Evolutionary conservation across 345 rosid species (phyloP).

Genomic region (Excoecaria agallocha): DNA sequence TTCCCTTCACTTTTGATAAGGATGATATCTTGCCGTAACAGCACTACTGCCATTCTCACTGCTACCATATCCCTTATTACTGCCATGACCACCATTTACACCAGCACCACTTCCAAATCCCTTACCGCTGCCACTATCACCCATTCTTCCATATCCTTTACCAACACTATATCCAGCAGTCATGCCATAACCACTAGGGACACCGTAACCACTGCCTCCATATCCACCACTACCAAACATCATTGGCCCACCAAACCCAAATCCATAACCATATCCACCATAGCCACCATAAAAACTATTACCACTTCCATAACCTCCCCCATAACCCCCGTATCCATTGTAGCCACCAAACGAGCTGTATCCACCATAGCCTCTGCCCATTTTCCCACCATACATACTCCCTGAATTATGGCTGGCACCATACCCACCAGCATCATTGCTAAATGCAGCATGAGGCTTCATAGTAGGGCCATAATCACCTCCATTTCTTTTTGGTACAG

Average conservation of each 20-base stretch:
- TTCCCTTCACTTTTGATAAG: constrained; percentile 23
- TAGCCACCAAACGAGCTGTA: constrained; percentile 43
- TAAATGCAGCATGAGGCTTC: constrained; percentile 25
- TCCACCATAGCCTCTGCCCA: constrained; percentile 20
- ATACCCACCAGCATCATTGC: constrained; percentile 15
- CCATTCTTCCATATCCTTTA: constrained; percentile 12
- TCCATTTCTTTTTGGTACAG: constrained; percentile 25
- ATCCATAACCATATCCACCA: constrained; percentile 49
- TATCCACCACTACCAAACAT: constrained; percentile 33
- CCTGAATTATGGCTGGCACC: constrained; percentile 12
- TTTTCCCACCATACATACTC: constrained; percentile 18
- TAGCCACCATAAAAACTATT: constrained; percentile 45
- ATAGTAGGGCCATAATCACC: constrained; percentile 17
- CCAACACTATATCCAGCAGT: constrained; percentile 15
- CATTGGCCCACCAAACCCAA: constrained; percentile 42
- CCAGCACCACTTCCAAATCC: constrained; percentile 16
- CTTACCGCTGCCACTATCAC: constrained; percentile 8
- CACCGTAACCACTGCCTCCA: constrained; percentile 21
- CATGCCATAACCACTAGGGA: constrained; percentile 11
- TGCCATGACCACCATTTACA: constrained; percentile 7
- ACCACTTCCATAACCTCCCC: constrained; percentile 23
- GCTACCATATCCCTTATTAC: constrained; percentile 19
- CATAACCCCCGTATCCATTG: constrained; percentile 40
- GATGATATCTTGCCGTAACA: constrained; percentile 24
- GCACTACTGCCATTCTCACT: constrained; percentile 15